These are phyloP conservation scores for Yamadazyma aaseri DNA, from an alignment of 1,139 yeast species.

Conservation along the genomic window DNA sequence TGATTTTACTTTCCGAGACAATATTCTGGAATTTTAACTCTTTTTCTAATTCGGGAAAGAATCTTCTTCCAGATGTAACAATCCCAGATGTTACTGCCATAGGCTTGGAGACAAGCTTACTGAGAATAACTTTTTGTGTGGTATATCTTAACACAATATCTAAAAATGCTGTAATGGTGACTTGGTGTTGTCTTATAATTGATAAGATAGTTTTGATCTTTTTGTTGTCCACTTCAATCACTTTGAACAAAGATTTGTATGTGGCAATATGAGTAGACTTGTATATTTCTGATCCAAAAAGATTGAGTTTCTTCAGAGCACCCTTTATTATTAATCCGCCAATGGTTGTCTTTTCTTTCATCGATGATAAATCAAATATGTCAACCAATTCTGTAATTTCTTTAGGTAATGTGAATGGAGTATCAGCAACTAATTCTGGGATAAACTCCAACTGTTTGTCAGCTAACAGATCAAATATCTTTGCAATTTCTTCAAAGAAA, in stretches of 20 bases:
- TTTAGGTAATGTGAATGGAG: neutral
- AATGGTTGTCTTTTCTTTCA: neutral
- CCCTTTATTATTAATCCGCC: constrained; percentile 3
- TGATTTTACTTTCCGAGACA: no score
- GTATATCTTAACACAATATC: constrained; percentile 17
- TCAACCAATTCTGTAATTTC: neutral
- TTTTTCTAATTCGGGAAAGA: constrained; percentile 13
- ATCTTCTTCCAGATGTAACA: constrained; percentile 28
- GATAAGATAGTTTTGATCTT: constrained; percentile 13
- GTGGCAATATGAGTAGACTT: no score
- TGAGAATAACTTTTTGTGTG: constrained; percentile 21
- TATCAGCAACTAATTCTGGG: neutral
- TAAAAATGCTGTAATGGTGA: constrained; percentile 28
- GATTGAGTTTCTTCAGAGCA: constrained; percentile 12
- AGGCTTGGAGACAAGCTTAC: constrained; percentile 3
- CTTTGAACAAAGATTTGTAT: constrained; percentile 15
- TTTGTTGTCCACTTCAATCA: constrained; percentile 14
- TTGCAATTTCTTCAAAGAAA: constrained; percentile 31
- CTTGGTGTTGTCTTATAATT: constrained; percentile 15
- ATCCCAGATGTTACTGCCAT: constrained; percentile 14
- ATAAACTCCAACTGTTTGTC: constrained; percentile 6
- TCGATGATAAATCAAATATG: neutral
- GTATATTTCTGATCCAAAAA: constrained; percentile 14
- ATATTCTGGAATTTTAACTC: constrained; percentile 19
- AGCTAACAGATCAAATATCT: constrained; percentile 12